Evolutionary conservation across 352 stramenopile species (phyloP), one percentile per base, ranked within the genome.

Genomic region (Saprolegnia diclina): DNA sequence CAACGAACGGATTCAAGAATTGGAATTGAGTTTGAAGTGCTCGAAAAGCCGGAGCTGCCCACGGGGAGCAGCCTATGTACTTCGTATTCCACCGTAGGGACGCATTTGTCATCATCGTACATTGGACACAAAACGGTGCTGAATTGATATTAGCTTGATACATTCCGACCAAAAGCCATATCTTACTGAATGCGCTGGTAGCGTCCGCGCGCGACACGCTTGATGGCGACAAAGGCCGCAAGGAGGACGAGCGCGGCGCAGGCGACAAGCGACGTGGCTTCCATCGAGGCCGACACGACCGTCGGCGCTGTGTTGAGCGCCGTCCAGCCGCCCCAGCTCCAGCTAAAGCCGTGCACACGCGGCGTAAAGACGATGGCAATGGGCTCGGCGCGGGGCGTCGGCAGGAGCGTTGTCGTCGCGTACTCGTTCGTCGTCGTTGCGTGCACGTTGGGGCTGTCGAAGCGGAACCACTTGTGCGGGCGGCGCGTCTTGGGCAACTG

Each of bases 131-230:
- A n/a, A n/a, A n/a, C n/a, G n/a, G n/a, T n/a, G n/a, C n/a, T n/a
- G n/a, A n/a, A n/a, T n/a, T 7, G 38, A 45, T 7, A 45, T 16
- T 7, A 16, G 14, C 38, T 16, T 45, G 38, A 45, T 14, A 45
- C 38, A 45, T 16, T 45, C 7, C 38, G 38, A 45, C 38, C 38
- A 7, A 45, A 7, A 45, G 38, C 14, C 7, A 7, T 45, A 14
- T 14, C 7, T 45, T 45, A 59, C 24, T 59, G 52, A 9, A 59
- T 35, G 52, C 52, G 52, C 52, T 59, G 52, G 52, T 59, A 59
- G 35, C 24, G 52, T 21, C n/a, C 11, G 11, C 52, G 52, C 11
- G 24, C 35, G 11, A n/a, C 52, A 9, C 52, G 52, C 35, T 59
- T 59, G 52, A 59, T 40, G 24, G 19, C 24, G 7, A 59, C 24